phyloP scores from a whole-genome alignment of 2,329 filamentous ascomycete genomes.

The Elsinoe perseae region DNA sequence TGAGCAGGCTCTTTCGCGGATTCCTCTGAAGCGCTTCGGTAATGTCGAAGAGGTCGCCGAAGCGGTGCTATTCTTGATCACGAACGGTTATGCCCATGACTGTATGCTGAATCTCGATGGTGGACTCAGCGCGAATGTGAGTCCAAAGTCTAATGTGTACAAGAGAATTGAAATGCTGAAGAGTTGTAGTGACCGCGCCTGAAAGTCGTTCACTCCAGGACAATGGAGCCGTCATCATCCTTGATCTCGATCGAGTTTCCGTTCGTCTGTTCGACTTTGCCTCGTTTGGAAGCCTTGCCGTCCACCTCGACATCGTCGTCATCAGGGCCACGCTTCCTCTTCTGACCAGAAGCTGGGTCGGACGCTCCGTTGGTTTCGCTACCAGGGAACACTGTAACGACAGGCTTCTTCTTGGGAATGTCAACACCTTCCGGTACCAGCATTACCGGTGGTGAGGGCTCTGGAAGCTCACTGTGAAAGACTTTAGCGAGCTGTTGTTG shows the following conservation, averaged over 20 bases:
- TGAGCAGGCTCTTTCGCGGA: constrained; percentile 32
- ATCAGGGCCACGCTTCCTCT: constrained; percentile 41
- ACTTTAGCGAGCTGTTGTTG: background rate
- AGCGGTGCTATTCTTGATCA: constrained; percentile 45
- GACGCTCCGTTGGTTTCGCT: background rate
- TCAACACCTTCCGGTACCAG: constrained; percentile 16
- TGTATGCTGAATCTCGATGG: constrained; percentile 81
- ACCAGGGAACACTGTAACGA: background rate
- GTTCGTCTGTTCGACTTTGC: constrained; percentile 30
- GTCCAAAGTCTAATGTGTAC: background rate
- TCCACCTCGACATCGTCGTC: constrained; percentile 35
- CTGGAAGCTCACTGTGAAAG: constrained; percentile 3
- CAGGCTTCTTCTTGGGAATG: constrained; percentile 18
- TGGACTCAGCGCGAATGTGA: constrained; percentile 58
- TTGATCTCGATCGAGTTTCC: constrained; percentile 31
- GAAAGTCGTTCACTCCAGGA: constrained; percentile 20
- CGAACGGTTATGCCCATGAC: constrained; percentile 78
- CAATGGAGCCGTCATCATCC: constrained; percentile 33
- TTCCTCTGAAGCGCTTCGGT: constrained; percentile 38
- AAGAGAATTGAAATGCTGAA: constrained; percentile 10
- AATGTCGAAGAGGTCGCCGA: constrained; percentile 43
- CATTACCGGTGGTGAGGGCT: constrained; percentile 10
- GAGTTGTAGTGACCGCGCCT: background rate
- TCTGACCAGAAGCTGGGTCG: constrained; percentile 19
- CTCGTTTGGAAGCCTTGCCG: constrained; percentile 30